A percentile compares a stretch with the other conserved stretches of the same genome.
Conservation (phyloP, 164 flowering plant genomes). For the Aristolochia fimbriata region DNA sequence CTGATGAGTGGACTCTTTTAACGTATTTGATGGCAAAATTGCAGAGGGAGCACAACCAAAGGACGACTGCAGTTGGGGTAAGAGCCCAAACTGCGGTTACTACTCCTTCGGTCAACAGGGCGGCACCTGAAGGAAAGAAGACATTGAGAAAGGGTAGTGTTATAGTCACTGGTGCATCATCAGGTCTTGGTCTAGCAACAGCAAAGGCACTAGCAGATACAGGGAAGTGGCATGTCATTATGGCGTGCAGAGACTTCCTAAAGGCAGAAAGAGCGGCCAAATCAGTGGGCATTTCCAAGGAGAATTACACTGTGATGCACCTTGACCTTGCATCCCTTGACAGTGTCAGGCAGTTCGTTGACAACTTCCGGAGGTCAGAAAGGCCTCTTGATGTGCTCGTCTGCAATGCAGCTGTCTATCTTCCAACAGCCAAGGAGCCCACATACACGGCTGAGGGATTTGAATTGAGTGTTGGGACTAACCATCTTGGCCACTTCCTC, state of each 20-base stretch:
- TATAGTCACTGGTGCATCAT: slow-evolving; percentile 86
- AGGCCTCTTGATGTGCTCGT: slow-evolving; percentile 84
- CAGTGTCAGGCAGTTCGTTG: slow-evolving; percentile 89
- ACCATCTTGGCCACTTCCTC: slow-evolving; percentile 94
- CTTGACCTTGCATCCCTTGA: slow-evolving; percentile 96
- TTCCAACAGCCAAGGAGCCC: slow-evolving; percentile 92
- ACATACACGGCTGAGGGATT: slow-evolving; percentile 88
- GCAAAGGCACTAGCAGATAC: slow-evolving; percentile 81
- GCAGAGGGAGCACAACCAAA: slow-evolving; percentile 42
- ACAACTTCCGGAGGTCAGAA: slow-evolving; percentile 56
- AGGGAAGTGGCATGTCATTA: slow-evolving; percentile 85
- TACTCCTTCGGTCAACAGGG: slow-evolving; percentile 37
- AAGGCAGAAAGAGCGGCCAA: slow-evolving; percentile 94
- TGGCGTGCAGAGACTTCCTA: slow-evolving; percentile 97
- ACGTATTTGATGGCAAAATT: slow-evolving; percentile 1
- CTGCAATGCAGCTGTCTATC: slow-evolving; percentile 94
- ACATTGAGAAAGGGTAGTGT: slow-evolving; percentile 80
- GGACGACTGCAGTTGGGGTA: slow-evolving; percentile 26
- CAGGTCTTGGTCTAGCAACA: slow-evolving; percentile 89
- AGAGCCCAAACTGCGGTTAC: slow-evolving; percentile 60
- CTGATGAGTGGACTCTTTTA: too few species aligned
- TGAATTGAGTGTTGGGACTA: slow-evolving; percentile 89
- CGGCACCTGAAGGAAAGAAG: slow-evolving; percentile 58
- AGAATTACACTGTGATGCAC: slow-evolving; percentile 81
- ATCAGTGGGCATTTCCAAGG: slow-evolving; percentile 70